These are phyloP conservation scores for Cornus florida DNA, from an alignment of 148 eudicot species.

Conservation along the genomic window DNA sequence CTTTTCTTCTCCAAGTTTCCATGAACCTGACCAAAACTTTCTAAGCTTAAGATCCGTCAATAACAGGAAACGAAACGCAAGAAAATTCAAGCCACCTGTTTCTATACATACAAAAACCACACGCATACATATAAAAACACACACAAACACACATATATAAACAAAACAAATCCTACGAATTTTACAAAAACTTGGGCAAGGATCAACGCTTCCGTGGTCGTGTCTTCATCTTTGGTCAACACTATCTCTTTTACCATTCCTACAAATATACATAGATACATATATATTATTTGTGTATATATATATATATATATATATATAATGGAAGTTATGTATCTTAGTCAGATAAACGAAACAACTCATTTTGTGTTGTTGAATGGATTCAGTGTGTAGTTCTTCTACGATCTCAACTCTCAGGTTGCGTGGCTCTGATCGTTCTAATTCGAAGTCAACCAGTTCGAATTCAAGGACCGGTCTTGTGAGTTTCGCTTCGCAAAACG, in stretches of 20 bases:
- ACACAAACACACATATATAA: background rate
- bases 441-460: background rate
- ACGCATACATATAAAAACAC: background rate
- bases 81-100: background rate
- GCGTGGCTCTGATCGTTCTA: background rate
- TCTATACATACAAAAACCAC: background rate
- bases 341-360: background rate
- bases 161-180: background rate
- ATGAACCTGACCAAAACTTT: background rate
- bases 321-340: background rate
- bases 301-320: background rate
- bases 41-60: background rate
- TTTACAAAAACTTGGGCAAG: background rate
- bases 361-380: background rate
- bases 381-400: background rate
- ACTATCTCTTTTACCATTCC: background rate
- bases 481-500: background rate
- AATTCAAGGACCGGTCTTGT: background rate
- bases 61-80: background rate
- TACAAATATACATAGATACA: background rate
- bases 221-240: background rate
- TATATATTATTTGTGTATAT: background rate
- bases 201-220: constrained; percentile 8
- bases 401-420: background rate
- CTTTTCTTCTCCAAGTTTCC: background rate